These are phyloP conservation scores for Lachnellula cervina DNA, from an alignment of 2,329 filamentous ascomycete genomes.

Conservation along the genomic window DNA sequence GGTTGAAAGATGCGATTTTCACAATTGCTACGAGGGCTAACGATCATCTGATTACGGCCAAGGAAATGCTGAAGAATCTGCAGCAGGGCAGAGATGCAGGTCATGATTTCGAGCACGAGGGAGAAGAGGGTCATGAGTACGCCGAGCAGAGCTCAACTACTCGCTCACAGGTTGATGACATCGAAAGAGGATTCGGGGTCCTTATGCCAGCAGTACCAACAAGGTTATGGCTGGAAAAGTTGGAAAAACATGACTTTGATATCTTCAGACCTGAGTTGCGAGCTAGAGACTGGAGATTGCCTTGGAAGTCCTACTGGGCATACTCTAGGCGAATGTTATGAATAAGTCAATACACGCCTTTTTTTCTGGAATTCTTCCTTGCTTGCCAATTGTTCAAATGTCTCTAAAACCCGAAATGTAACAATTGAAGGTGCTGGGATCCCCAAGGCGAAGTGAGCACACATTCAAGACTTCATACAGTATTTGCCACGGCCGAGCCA, in stretches of 20 bases:
- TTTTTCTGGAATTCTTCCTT: too few species aligned
- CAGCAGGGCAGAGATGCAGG: slow-evolving; percentile 68
- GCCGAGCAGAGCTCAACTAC: slow-evolving; percentile 29
- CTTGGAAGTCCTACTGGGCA: slow-evolving; percentile 67
- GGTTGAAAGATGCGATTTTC: slow-evolving; percentile 86
- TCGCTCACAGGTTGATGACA: slow-evolving; percentile 43
- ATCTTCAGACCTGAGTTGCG: slow-evolving; percentile 61
- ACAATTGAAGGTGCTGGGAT: too few species aligned
- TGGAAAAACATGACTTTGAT: slow-evolving; percentile 83
- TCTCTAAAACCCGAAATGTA: too few species aligned
- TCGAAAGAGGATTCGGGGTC: slow-evolving; percentile 69
- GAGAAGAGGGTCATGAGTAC: slow-evolving; percentile 64
- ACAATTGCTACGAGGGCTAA: slow-evolving; percentile 88
- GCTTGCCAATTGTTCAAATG: too few species aligned
- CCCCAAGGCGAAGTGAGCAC: too few species aligned
- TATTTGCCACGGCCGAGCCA: too few species aligned
- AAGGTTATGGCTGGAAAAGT: slow-evolving; percentile 67
- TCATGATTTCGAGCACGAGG: slow-evolving; percentile 84
- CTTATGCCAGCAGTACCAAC: slow-evolving; percentile 77
- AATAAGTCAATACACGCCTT: not conserved
- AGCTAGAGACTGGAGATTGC: slow-evolving; percentile 74
- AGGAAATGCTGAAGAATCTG: slow-evolving; percentile 83
- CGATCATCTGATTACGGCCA: slow-evolving; percentile 89
- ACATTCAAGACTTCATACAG: too few species aligned
- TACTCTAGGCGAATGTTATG: slow-evolving; percentile 49